Conservation (phyloP, 2,329 filamentous ascomycete species). For the Plenodomus biglobosus region DNA sequence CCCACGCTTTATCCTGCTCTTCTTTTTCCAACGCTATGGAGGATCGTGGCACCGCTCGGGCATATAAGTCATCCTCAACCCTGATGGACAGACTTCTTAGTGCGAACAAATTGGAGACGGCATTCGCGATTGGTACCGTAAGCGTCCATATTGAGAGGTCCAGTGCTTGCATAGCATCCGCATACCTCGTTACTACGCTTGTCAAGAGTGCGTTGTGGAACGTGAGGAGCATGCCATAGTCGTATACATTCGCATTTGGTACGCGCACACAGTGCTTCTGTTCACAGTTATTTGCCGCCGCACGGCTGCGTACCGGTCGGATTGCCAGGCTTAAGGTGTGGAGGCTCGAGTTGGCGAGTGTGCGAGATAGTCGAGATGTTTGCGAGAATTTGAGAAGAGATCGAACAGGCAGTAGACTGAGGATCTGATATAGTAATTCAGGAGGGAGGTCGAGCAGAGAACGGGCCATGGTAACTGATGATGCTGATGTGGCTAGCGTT, state of each 20-base stretch:
- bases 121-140: conserved; percentile 23
- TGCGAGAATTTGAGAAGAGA: conserved; percentile 40
- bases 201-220: conserved; percentile 35
- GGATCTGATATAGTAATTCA: conserved; percentile 38
- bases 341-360: conserved; percentile 35
- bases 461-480: conserved; percentile 13
- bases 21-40: conserved; percentile 5
- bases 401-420: conserved; percentile 34
- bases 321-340: conserved; percentile 75
- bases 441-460: conserved; percentile 33
- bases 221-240: conserved; percentile 22
- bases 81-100: conserved; percentile 27
- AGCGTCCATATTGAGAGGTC: conserved; percentile 36
- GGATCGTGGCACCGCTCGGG: conserved; percentile 14
- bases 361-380: conserved; percentile 31
- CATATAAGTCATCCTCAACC: conserved; percentile 23
- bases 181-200: conserved; percentile 30
- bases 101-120: conserved; percentile 20
- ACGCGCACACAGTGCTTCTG: background rate
- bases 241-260: conserved; percentile 16
- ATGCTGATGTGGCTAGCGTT: background rate
- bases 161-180: conserved; percentile 27
- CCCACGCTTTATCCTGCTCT: conserved; percentile 24
- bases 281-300: background rate
- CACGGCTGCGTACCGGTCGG: conserved; percentile 61